Evolutionary conservation across 139 green algal species (phyloP), one percentile per base, ranked within the genome.

Genomic region (Volvox reticuliferus): DNA sequence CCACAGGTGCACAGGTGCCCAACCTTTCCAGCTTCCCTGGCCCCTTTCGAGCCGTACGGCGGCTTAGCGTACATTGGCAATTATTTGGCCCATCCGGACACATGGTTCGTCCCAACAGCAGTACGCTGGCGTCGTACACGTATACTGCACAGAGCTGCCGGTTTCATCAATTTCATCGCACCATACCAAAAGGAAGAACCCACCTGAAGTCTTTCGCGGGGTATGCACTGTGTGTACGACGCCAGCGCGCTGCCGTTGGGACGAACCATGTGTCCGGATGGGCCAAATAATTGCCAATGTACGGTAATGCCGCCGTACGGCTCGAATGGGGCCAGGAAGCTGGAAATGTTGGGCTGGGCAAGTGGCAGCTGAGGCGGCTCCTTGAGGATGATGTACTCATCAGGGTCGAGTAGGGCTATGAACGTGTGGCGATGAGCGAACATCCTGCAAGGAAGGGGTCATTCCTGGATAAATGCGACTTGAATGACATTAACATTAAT

Each of bases 231-330:
- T 20, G 86, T 82, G 85, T 89, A 89, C 37, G 37, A 35, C 44
- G 32, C 28, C 28, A 89, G 37, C 69, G 85, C 82, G 28, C 19
- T 61, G 37, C 69, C 69, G 28, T 82, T 55, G 37, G 85, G 85
- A 14, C 85, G 69, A 20, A 1, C 9, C 19, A 89, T 22, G 44
- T 89, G 85, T 24, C 86, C 86, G 17, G 50, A 78, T n/a, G 86
- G 86, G 32, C 86, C 86, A n/a, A 90, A 63, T 71, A 90, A 33
- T 61, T 90, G 86, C 86, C 86, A 90, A 28, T 90, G 86, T 61
- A 90, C 69, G n/a, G 68, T 0, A 13, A 90, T n/a, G 21, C 86
- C 86, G 6, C 86, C 86, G 75, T 85, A 67, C 32, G 73, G 14
- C 75, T 90, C 86, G 19, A 78, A 90, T 2, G 73, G 75, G 9